A percentile compares a stretch with the other conserved stretches of the same genome.
These are phyloP conservation scores for Xylariaceae sp. DNA, from an alignment of 2,329 filamentous ascomycete species.

Conservation along the genomic window DNA sequence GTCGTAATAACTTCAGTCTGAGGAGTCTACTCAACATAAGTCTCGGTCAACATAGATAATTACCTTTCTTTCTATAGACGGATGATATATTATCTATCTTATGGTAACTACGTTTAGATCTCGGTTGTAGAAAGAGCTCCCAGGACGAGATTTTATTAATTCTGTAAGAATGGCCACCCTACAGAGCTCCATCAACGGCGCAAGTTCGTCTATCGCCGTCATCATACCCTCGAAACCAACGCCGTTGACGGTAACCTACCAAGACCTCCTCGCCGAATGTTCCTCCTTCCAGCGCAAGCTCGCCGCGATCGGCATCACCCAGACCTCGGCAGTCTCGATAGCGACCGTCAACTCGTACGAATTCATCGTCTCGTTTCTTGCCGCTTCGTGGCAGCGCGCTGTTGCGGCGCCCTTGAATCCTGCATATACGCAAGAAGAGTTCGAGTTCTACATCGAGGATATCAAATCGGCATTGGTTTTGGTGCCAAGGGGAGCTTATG, in stretches of 20 bases:
- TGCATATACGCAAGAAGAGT: slow-evolving; percentile 87
- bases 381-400: slow-evolving; percentile 82
- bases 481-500: slow-evolving; percentile 74
- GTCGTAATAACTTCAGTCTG: no score
- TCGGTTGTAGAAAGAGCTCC: neutral
- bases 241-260: slow-evolving; percentile 73
- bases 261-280: slow-evolving; percentile 70
- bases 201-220: slow-evolving; percentile 62
- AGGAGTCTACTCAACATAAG: no score
- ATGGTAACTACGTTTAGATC: slow-evolving; percentile 7
- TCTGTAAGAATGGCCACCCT: slow-evolving; percentile 50
- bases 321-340: slow-evolving; percentile 78
- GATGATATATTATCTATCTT: no score
- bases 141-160: neutral
- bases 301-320: slow-evolving; percentile 73
- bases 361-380: slow-evolving; percentile 86
- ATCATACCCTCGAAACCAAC: slow-evolving; percentile 72
- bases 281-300: slow-evolving; percentile 78
- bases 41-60: no score
- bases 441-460: slow-evolving; percentile 92
- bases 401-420: slow-evolving; percentile 88
- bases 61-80: neutral
- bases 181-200: slow-evolving; percentile 57
- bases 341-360: slow-evolving; percentile 85
- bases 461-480: slow-evolving; percentile 80